Percentiles rank a stretch among this genome's conserved stretches.
Evolutionary conservation across 805 yeast genomes (phyloP).

Genomic region (Suhomyces sp.): DNA sequence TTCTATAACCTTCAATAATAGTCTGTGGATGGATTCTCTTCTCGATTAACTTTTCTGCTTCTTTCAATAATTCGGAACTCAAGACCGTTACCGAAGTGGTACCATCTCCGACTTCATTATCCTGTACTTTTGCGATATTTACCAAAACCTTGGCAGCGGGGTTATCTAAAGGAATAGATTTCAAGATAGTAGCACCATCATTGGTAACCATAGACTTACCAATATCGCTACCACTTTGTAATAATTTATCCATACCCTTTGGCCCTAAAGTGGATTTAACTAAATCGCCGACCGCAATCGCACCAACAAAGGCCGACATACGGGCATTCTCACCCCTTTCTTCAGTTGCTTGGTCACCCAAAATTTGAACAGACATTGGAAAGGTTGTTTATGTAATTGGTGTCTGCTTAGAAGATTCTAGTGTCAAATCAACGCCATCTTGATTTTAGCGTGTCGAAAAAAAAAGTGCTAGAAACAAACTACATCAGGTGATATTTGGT

Average conservation of each 20-base stretch:
- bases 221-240: constrained; percentile 76
- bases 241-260: constrained; percentile 95
- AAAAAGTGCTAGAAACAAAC: neutral
- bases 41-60: constrained; percentile 90
- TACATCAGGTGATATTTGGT: neutral
- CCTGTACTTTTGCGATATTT: constrained; percentile 93
- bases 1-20: constrained; percentile 90
- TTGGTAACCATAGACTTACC: constrained; percentile 82
- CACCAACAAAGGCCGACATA: constrained; percentile 95
- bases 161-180: constrained; percentile 90
- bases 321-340: constrained; percentile 98
- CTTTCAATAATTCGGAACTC: constrained; percentile 86
- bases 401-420: neutral
- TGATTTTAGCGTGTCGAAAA: constrained; percentile 4
- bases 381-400: neutral
- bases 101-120: constrained; percentile 98
- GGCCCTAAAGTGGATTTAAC: constrained; percentile 96
- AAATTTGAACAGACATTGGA: constrained; percentile 80
- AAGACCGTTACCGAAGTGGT: constrained; percentile 94
- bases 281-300: constrained; percentile 97
- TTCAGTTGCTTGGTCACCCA: constrained; percentile 96
- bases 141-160: constrained; percentile 97
- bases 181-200: constrained; percentile 96
- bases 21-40: constrained; percentile 97
- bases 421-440: neutral